Conservation (phyloP, 495 filamentous ascomycete genomes). For the Hyaloscypha finlandica region DNA sequence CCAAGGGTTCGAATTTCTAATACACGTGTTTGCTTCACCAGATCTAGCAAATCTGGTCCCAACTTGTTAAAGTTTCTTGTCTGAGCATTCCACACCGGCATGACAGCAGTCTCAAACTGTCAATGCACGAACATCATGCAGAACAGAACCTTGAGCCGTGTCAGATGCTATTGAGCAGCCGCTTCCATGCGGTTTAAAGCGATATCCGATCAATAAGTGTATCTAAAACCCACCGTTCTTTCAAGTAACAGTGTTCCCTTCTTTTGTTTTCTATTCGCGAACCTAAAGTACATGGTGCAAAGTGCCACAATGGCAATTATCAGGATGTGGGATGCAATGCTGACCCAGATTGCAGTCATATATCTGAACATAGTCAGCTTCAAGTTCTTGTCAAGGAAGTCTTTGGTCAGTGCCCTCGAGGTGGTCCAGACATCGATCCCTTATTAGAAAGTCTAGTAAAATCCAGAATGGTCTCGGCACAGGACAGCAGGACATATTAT, state of each 20-base stretch:
- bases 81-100: not conserved
- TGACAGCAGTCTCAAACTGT: not conserved
- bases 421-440: not conserved
- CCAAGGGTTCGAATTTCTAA: not conserved
- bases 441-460: not conserved
- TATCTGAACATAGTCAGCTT: constrained; percentile 47
- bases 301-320: constrained; percentile 61
- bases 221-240: constrained; percentile 54
- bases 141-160: constrained; percentile 8
- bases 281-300: constrained; percentile 65
- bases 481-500: too few relatives aligned
- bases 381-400: not conserved
- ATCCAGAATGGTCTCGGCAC: not conserved
- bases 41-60: not conserved
- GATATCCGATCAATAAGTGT: constrained; percentile 45
- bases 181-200: not conserved
- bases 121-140: constrained; percentile 3
- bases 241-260: constrained; percentile 54
- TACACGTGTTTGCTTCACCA: not conserved
- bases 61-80: not conserved
- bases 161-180: constrained; percentile 16
- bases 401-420: not conserved
- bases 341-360: constrained; percentile 70
- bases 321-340: constrained; percentile 69
- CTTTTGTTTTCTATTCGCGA: constrained; percentile 55